A percentile compares a stretch with the other conserved stretches of the same genome.
Evolutionary conservation across 2,329 filamentous ascomycete genomes (phyloP).

Genomic region (Cercospora brassicicola): DNA sequence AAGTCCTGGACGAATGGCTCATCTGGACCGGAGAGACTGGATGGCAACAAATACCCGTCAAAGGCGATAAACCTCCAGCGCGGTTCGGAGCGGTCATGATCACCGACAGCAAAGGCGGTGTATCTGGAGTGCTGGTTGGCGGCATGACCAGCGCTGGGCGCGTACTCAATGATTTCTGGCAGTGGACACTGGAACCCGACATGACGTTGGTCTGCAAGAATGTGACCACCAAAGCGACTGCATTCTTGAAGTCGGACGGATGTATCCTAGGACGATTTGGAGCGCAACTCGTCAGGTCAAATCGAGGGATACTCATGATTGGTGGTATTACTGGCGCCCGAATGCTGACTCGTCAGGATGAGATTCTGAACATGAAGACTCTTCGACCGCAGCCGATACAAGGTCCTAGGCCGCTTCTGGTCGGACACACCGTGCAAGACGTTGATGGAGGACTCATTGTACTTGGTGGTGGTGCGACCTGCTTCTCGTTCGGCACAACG

Average conservation of each 20-base stretch:
- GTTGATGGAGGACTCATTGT: constrained; percentile 58
- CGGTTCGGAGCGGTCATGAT: constrained; percentile 61
- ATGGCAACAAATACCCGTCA: constrained; percentile 50
- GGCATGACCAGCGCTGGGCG: constrained; percentile 67
- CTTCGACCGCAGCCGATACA: constrained; percentile 34
- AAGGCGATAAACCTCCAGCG: constrained; percentile 44
- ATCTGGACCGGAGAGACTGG: constrained; percentile 52
- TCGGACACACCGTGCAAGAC: constrained; percentile 63
- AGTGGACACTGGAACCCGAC: constrained; percentile 55
- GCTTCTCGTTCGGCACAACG: constrained; percentile 85
- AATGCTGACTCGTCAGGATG: constrained; percentile 51
- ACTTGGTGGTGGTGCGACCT: constrained; percentile 78
- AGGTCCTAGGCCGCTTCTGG: constrained; percentile 63
- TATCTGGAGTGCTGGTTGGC: constrained; percentile 65
- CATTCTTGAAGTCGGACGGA: constrained; percentile 32
- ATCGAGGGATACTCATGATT: constrained; percentile 51
- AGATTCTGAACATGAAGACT: constrained; percentile 51
- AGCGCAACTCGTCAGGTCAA: constrained; percentile 51
- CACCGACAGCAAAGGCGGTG: constrained; percentile 36
- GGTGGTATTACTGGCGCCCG: constrained; percentile 53
- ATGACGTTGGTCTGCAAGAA: constrained; percentile 43
- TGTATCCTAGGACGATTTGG: constrained; percentile 50
- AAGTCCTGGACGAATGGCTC: constrained; percentile 45
- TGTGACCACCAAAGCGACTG: constrained; percentile 29
- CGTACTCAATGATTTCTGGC: constrained; percentile 63